These are phyloP conservation scores for Elongisporangium prolatum DNA, from an alignment of 352 stramenopile species.

Conservation along the genomic window DNA sequence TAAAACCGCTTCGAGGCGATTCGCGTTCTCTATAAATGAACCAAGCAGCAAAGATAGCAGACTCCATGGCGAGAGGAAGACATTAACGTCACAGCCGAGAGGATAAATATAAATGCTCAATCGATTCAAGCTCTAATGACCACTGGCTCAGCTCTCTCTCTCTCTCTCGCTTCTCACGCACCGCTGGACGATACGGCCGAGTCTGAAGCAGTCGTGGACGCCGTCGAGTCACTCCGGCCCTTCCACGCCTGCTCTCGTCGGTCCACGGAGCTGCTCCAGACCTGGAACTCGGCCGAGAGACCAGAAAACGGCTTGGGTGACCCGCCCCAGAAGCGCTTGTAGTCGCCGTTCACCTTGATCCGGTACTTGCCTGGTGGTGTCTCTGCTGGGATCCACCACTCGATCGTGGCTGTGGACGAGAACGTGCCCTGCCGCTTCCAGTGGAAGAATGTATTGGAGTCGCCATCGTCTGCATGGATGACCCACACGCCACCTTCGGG, in stretches of 20 bases:
- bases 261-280: conserved; percentile 8
- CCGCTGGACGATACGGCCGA: not conserved
- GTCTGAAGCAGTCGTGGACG: not conserved
- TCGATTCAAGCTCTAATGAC: not conserved
- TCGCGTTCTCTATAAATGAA: not conserved
- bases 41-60: not conserved
- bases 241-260: not conserved
- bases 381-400: conserved; percentile 54
- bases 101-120: not conserved
- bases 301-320: conserved; percentile 48
- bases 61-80: not conserved
- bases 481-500: conserved; percentile 53
- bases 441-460: conserved; percentile 68
- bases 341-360: conserved; percentile 78
- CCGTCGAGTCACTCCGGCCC: not conserved
- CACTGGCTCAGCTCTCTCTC: not conserved
- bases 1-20: not conserved
- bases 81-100: not conserved
- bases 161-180: not conserved
- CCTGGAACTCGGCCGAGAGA: conserved; percentile 51
- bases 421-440: conserved; percentile 73
- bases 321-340: conserved; percentile 58
- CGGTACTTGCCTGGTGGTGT: conserved; percentile 55
- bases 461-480: conserved; percentile 65
- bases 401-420: conserved; percentile 58